Evolutionary conservation across 2,329 filamentous ascomycete genomes (phyloP).

Genomic region (Ceratocystis lukuohia): DNA sequence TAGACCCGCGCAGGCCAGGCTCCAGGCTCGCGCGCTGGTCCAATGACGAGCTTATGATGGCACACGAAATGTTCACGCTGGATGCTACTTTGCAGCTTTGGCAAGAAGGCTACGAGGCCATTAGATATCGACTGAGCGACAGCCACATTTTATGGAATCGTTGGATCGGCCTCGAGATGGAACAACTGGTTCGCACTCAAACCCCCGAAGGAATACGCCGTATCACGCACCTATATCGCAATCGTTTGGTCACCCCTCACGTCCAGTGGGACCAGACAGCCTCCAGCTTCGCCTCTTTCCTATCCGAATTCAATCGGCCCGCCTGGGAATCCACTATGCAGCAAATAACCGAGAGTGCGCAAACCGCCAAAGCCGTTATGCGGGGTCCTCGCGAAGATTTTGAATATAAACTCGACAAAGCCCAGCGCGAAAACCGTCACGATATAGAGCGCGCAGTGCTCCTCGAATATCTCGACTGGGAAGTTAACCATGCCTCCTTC

Average conservation of each 20-base stretch:
- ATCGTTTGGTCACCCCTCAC: conserved; percentile 60
- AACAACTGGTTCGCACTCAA: conserved; percentile 46
- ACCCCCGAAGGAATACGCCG: conserved; percentile 46
- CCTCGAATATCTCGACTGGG: conserved; percentile 72
- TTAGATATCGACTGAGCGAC: conserved; percentile 60
- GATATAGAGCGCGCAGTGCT: conserved; percentile 40
- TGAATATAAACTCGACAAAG: conserved; percentile 52
- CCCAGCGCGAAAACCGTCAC: conserved; percentile 41
- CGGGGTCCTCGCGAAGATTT: conserved; percentile 47
- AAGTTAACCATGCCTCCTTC: conserved; percentile 50
- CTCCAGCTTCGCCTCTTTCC: conserved; percentile 59
- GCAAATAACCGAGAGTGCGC: conserved; percentile 48
- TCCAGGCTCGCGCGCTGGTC: conserved; percentile 32
- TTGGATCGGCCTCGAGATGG: conserved; percentile 58
- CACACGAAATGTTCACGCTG: conserved; percentile 57
- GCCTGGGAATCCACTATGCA: conserved; percentile 65
- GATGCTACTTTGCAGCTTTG: conserved; percentile 54
- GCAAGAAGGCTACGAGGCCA: conserved; percentile 56
- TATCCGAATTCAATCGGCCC: conserved; percentile 56
- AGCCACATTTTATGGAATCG: conserved; percentile 70
- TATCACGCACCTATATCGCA: conserved; percentile 55
- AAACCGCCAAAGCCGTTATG: conserved; percentile 50
- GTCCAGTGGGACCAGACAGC: conserved; percentile 62
- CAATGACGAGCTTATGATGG: conserved; percentile 55
- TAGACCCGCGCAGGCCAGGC: conserved; percentile 10